A percentile compares a stretch with the other conserved stretches of the same genome.
Evolutionary conservation across 2,329 filamentous ascomycete species (phyloP).

Genomic region (Aspergillus candidus): DNA sequence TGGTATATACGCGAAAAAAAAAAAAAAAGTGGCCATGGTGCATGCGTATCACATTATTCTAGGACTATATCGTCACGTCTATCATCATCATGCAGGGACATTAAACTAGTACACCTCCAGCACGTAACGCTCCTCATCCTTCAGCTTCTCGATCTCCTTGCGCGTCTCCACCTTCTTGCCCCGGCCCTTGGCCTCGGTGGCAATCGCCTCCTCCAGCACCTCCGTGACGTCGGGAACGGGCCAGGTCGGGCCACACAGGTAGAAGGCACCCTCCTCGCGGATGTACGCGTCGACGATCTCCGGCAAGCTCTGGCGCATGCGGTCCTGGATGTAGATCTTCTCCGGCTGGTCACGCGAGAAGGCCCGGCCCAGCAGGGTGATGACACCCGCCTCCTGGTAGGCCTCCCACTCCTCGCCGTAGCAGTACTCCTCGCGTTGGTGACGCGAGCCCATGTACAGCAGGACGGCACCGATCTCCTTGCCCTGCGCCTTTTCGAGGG

Average conservation of each 20-base stretch:
- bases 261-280: conserved; percentile 83
- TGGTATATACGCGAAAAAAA: no score
- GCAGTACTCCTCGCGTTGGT: conserved; percentile 97
- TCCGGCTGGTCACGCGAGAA: conserved; percentile 95
- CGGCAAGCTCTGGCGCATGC: conserved; percentile 81
- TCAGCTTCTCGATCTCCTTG: conserved; percentile 94
- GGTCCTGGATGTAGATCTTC: conserved; percentile 99
- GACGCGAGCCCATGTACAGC: conserved; percentile 91
- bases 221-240: conserved; percentile 94
- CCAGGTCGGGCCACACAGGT: conserved; percentile 97
- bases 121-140: conserved; percentile 91
- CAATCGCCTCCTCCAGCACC: conserved; percentile 89
- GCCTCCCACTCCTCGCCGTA: conserved; percentile 99
- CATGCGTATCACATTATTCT: no score
- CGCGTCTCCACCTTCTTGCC: conserved; percentile 73
- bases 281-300: conserved; percentile 85
- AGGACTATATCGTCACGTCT: no score
- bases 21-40: no score
- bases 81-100: no score
- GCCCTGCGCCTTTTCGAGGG: conserved; percentile 95
- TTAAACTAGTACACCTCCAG: conserved; percentile 79
- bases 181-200: conserved; percentile 60
- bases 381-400: conserved; percentile 89
- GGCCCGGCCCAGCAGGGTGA: conserved; percentile 85
- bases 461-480: conserved; percentile 90